Percentiles rank a stretch among this genome's conserved stretches.
phyloP scores from a whole-genome alignment of 306 rosid genomes.

The Elaeagnus macrophylla region DNA sequence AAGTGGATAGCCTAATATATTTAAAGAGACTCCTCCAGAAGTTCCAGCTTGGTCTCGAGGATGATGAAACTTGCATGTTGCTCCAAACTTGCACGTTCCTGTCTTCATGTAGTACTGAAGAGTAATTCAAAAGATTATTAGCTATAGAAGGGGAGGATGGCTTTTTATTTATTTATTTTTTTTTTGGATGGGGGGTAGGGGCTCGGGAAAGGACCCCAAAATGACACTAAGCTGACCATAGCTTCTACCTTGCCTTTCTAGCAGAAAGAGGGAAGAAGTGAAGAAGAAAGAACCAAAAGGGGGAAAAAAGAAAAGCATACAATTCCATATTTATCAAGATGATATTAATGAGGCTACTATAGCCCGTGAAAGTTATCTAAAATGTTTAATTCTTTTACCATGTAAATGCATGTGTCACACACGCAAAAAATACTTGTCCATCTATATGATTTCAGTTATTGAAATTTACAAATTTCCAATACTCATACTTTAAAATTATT shows the following conservation, averaged over 20 bases:
- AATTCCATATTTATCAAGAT: not conserved
- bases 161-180: no score
- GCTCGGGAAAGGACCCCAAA: not conserved
- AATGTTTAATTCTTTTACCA: no score
- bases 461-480: no score
- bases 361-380: no score
- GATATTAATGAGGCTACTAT: no score
- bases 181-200: no score
- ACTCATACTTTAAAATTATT: no score
- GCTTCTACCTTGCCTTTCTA: not conserved
- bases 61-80: constrained; percentile 96
- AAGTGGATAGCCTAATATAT: constrained; percentile 87
- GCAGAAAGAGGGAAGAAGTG: not conserved
- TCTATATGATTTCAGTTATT: no score
- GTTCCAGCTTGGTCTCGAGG: constrained; percentile 94
- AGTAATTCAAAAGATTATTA: constrained; percentile 23
- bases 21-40: constrained; percentile 88
- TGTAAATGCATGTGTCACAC: no score
- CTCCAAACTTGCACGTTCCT: constrained; percentile 98
- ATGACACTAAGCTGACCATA: not conserved
- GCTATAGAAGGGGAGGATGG: not conserved
- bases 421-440: no score
- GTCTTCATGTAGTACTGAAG: constrained; percentile 88
- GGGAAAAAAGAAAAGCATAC: not conserved
- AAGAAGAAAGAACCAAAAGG: not conserved